These are phyloP conservation scores for Sphaerosporella brunnea DNA, from an alignment of 495 filamentous ascomycete species.

Conservation along the genomic window DNA sequence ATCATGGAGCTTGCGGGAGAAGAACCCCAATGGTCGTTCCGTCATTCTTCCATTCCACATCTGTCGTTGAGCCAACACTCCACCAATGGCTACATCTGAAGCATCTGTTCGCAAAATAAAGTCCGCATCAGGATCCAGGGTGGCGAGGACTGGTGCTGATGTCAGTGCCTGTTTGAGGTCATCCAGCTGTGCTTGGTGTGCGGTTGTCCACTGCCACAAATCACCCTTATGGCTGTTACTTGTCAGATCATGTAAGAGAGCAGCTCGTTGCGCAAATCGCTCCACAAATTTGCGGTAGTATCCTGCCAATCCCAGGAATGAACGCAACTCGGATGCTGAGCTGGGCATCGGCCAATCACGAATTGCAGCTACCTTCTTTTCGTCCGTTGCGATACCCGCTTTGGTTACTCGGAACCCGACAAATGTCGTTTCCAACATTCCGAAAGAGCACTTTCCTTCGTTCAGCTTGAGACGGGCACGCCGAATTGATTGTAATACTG, in stretches of 20 bases:
- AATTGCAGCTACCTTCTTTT: neutral
- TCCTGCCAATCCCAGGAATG: constrained; percentile 1
- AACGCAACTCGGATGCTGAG: neutral
- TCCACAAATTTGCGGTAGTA: neutral
- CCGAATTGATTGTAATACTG: constrained; percentile 8
- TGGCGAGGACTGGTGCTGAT: too few species aligned
- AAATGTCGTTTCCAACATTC: constrained; percentile 22
- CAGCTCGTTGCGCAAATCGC: neutral
- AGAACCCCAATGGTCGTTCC: neutral
- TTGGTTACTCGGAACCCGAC: constrained; percentile 22
- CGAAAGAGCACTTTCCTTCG: constrained; percentile 27
- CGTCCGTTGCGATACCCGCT: neutral
- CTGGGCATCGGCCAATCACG: neutral
- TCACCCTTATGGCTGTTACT: neutral
- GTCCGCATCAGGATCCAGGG: neutral
- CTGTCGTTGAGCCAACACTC: neutral
- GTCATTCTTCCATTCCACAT: neutral
- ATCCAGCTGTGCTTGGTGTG: neutral
- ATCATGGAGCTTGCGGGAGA: neutral
- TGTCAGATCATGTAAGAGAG: neutral
- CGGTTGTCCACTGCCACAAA: neutral
- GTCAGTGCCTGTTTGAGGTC: too few species aligned
- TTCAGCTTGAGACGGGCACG: constrained; percentile 13
- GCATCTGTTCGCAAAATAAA: neutral
- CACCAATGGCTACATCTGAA: neutral